Percentiles rank a stretch among this genome's conserved stretches.
Evolutionary conservation across 2,329 filamentous ascomycete genomes (phyloP).

Genomic region (Fusarium sublunatum): DNA sequence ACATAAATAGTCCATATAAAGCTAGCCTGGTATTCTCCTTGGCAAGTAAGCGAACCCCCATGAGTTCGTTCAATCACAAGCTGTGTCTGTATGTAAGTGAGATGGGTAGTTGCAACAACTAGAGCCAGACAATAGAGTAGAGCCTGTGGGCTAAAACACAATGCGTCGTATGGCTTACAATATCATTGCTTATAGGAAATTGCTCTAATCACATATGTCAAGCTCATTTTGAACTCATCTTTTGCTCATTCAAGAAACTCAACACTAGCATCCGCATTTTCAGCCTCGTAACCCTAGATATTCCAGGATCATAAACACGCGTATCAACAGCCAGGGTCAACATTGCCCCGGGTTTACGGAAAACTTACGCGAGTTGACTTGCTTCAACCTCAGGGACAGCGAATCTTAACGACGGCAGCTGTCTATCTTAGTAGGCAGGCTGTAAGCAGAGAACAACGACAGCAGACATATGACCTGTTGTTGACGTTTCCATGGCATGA

Average conservation of each 20-base stretch:
- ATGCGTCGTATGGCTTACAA: no score
- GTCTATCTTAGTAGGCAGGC: slow-evolving; percentile 2
- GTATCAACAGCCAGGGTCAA: slow-evolving; percentile 12
- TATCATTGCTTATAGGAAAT: no score
- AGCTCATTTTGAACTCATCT: no score
- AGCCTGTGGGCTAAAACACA: no score
- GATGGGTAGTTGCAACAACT: no score
- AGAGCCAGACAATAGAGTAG: no score
- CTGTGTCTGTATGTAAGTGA: no score
- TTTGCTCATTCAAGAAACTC: not conserved
- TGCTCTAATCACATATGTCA: no score
- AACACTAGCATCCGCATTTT: slow-evolving; percentile 1
- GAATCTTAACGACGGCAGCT: slow-evolving; percentile 17
- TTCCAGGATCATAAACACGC: slow-evolving; percentile 24
- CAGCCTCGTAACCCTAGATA: not conserved
- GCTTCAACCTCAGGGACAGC: slow-evolving; percentile 9
- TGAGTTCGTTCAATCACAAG: no score
- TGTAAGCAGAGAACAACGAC: slow-evolving; percentile 17
- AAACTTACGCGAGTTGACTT: slow-evolving; percentile 9
- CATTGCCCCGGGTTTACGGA: slow-evolving; percentile 18
- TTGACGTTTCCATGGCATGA: slow-evolving; percentile 45
- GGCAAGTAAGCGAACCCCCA: no score
- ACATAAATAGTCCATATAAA: no score
- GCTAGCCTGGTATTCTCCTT: no score
- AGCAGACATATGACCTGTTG: slow-evolving; percentile 40